phyloP scores from a whole-genome alignment of 2,329 filamentous ascomycete genomes.

The Sphaerulina musiva region DNA sequence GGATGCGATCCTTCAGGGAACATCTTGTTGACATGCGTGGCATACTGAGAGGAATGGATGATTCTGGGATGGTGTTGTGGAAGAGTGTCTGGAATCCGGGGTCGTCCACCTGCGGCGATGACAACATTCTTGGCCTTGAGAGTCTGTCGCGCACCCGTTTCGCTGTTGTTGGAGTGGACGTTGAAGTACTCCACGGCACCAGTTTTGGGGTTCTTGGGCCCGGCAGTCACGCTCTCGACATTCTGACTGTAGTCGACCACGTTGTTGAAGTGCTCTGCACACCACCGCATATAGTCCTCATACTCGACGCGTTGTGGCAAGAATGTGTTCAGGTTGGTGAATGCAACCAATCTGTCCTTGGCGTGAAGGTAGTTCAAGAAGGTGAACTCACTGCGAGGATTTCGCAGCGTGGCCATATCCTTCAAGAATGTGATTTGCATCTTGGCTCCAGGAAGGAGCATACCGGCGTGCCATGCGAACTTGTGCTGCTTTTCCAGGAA shows the following conservation, averaged over 20 bases:
- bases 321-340: conserved; percentile 86
- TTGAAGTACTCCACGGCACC: conserved; percentile 58
- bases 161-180: conserved; percentile 58
- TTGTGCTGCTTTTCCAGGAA: conserved; percentile 79
- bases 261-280: conserved; percentile 67
- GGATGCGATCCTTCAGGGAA: conserved; percentile 50
- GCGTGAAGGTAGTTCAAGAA: conserved; percentile 90
- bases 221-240: conserved; percentile 63
- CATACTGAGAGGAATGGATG: conserved; percentile 84
- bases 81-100: conserved; percentile 63
- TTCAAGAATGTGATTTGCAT: conserved; percentile 99
- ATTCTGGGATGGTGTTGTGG: conserved; percentile 65
- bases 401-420: conserved; percentile 80
- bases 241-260: conserved; percentile 71
- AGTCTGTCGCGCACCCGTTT: conserved; percentile 49
- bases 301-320: conserved; percentile 80
- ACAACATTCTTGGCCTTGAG: conserved; percentile 62
- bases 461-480: conserved; percentile 92
- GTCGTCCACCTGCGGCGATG: conserved; percentile 60
- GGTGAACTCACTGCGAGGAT: conserved; percentile 85
- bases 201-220: conserved; percentile 41
- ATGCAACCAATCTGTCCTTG: conserved; percentile 75
- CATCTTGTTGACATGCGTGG: conserved; percentile 55
- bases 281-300: conserved; percentile 94
- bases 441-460: conserved; percentile 85